A percentile compares a stretch with the other conserved stretches of the same genome.
Evolutionary conservation across 306 rosid genomes (phyloP).

Genomic region (Cicer pinnatifidum): DNA sequence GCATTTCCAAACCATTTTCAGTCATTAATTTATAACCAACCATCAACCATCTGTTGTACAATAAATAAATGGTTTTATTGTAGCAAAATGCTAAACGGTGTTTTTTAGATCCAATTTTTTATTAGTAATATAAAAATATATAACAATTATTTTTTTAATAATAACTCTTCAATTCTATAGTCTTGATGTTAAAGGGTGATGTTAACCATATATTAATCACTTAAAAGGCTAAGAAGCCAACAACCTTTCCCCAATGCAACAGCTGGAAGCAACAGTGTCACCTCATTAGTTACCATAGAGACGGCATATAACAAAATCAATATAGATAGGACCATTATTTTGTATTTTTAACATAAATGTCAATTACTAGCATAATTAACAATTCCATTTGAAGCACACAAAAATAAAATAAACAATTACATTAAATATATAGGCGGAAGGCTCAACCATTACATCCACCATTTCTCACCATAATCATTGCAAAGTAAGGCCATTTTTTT

Average conservation of each 20-base stretch:
- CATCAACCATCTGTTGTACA: conserved; percentile 4
- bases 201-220: neutral
- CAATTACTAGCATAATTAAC: conserved; percentile 36
- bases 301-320: conserved; percentile 33
- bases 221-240: conserved; percentile 36
- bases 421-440: conserved; percentile 44
- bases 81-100: neutral
- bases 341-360: neutral
- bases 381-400: conserved; percentile 21
- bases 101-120: neutral
- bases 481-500: no score
- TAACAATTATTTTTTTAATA: neutral
- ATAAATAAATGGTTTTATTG: conserved; percentile 24
- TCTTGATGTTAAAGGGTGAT: neutral
- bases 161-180: neutral
- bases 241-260: conserved; percentile 40
- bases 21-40: neutral
- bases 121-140: neutral
- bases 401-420: neutral
- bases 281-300: conserved; percentile 30
- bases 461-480: no score
- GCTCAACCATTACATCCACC: conserved; percentile 42
- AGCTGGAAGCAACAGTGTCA: conserved; percentile 44
- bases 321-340: conserved; percentile 6
- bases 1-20: conserved; percentile 24